phyloP scores from a whole-genome alignment of 1,139 yeast genomes.

The Debaryomyces robertsiae region DNA sequence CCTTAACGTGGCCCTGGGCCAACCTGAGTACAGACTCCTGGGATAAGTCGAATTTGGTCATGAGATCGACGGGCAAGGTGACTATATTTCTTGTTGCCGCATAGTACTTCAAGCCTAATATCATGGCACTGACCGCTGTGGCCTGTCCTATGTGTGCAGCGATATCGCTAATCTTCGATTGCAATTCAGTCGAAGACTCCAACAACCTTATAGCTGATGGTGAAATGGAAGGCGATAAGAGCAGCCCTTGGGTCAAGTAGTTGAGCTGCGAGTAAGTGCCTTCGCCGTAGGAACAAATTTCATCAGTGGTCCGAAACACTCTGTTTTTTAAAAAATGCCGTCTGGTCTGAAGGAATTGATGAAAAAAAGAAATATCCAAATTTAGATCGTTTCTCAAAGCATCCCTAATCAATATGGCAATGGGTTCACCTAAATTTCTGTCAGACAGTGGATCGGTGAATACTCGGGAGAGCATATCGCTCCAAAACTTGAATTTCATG shows the following conservation, averaged over 20 bases:
- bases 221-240: constrained; percentile 60
- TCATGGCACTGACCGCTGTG: constrained; percentile 66
- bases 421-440: constrained; percentile 60
- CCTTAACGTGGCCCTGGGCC: constrained; percentile 47
- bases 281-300: constrained; percentile 77
- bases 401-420: constrained; percentile 58
- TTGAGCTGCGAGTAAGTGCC: constrained; percentile 77
- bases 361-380: constrained; percentile 55
- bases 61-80: constrained; percentile 64
- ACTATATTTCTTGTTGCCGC: constrained; percentile 52
- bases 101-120: constrained; percentile 64
- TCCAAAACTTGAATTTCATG: constrained; percentile 64
- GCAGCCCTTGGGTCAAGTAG: constrained; percentile 63
- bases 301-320: constrained; percentile 53
- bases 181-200: constrained; percentile 47
- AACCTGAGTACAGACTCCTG: constrained; percentile 64
- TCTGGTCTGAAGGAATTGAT: constrained; percentile 64
- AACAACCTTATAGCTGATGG: constrained; percentile 57
- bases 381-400: constrained; percentile 52
- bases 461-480: constrained; percentile 49
- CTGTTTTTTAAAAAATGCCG: constrained; percentile 49
- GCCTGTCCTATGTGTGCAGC: constrained; percentile 87
- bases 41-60: constrained; percentile 57
- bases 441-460: constrained; percentile 44
- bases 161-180: constrained; percentile 55